Base-by-base conservation (phyloP, 805 yeast genomes). In the Cyberlindnera misumaiensis region DNA sequence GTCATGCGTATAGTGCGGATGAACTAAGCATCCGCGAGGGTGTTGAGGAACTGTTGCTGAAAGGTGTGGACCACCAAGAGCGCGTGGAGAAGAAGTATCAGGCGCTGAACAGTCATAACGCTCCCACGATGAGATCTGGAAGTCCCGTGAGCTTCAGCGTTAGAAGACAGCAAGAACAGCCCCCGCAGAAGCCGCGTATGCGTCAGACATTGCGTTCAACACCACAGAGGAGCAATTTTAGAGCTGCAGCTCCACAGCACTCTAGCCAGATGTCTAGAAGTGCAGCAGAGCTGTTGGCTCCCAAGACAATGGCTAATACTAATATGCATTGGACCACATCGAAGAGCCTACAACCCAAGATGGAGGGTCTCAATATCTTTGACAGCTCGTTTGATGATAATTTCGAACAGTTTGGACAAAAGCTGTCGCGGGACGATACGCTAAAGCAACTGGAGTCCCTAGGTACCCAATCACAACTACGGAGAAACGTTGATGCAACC, bases 21-120 rank as follows among this genome's bases (percentile, higher is more conserved):
- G 80, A 74, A 44, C 39, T 61, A 4, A 62, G 67, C 44, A 49
- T 73, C 8, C 44, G 51, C 24, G 58, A 53, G 24, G 59, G 57
- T 1, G 49, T 53, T 5, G 52, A 52, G 24, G 53, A 45, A 13
- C 33, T 53, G 4, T 39, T 45, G 18, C 27, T 36, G 4, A 53
- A 53, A 28, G 56, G 47, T 40, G 12, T 67, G 26, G 64, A 56
- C 11, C 72, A 72, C 49, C 38, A 68, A 37, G 70, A 64, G 3
- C 52, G 73, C 35, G 38, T 22, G 5, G 33, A 35, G 30, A 10
- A 20, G 24, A 20, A 20, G 24, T 20, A 20, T 8, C 24, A 20
- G 24, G 24, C 24, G 24, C 24, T 20, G 24, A 20, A 20, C 24
- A 20, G 8, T 14, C 44, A 50, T 30, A 36, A 45, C 2, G 52